Evolutionary conservation across 2,329 filamentous ascomycete species (phyloP).

Genomic region (Fusarium nygamai): DNA sequence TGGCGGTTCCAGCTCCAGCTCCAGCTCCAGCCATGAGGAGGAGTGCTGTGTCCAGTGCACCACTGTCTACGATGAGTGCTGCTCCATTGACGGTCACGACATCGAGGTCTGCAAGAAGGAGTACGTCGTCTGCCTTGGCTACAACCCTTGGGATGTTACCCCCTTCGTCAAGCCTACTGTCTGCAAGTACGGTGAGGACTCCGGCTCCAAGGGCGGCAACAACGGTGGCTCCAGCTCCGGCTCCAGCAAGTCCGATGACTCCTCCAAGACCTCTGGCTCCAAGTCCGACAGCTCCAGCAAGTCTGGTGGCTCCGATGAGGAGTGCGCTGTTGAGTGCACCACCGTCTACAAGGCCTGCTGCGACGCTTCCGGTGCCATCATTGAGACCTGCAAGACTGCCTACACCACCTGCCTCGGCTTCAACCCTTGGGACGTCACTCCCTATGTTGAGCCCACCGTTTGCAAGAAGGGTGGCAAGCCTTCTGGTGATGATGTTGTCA

Average conservation of each 20-base stretch:
- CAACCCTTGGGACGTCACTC: conserved; percentile 16
- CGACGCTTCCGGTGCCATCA: conserved; percentile 16
- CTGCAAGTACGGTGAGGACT: conserved; percentile 23
- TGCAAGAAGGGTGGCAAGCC: conserved; percentile 21
- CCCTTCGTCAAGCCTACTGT: conserved; percentile 29
- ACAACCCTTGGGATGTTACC: conserved; percentile 15
- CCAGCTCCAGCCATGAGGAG: conserved; percentile 11
- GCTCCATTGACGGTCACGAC: conserved; percentile 7
- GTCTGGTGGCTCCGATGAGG: conserved; percentile 7
- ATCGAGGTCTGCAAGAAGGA: conserved; percentile 21
- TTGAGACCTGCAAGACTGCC: conserved; percentile 22
- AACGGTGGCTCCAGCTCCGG: neutral
- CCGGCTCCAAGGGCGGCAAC: neutral
- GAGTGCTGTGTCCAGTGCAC: conserved; percentile 30
- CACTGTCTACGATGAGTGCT: conserved; percentile 25
- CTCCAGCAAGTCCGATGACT: neutral
- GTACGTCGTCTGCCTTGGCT: conserved; percentile 24
- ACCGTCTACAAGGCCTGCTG: conserved; percentile 30
- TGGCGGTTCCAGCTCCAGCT: neutral
- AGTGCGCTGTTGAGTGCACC: conserved; percentile 16
- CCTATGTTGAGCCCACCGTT: conserved; percentile 29
- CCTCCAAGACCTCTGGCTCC: neutral
- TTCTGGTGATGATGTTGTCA: conserved; percentile 22
- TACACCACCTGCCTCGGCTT: conserved; percentile 31
- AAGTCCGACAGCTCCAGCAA: neutral